Percentiles rank a stretch among this genome's conserved stretches.
Conservation (phyloP, 306 rosid genomes). For the Cicer judaicum region DNA sequence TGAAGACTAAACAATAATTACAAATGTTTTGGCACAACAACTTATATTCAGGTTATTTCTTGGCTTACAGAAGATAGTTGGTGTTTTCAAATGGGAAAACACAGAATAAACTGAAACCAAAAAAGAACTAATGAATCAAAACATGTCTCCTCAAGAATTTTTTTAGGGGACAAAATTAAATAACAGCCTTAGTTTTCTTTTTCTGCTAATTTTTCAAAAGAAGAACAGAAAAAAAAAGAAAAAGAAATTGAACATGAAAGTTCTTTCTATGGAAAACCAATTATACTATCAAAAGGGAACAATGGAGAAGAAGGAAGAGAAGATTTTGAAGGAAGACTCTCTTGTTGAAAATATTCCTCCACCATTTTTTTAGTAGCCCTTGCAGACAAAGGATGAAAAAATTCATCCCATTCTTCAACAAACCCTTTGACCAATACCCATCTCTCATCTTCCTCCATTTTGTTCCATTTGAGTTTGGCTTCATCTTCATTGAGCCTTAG, state of each 20-base stretch:
- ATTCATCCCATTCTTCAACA: conserved; percentile 62
- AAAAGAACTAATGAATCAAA: neutral
- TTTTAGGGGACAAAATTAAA: neutral
- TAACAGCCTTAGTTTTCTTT: neutral
- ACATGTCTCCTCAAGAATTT: neutral
- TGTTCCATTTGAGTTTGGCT: conserved; percentile 60
- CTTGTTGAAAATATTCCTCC: conserved; percentile 63
- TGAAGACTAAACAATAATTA: neutral
- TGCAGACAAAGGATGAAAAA: conserved; percentile 83
- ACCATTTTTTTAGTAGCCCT: conserved; percentile 71
- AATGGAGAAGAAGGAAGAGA: conserved; percentile 37
- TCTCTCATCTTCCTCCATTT: conserved; percentile 63
- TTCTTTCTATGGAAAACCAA: conserved; percentile 55
- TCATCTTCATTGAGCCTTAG: conserved; percentile 60
- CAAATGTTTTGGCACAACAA: neutral
- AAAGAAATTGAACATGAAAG: neutral
- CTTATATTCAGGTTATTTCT: neutral
- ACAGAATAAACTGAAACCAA: neutral
- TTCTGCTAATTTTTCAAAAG: conserved; percentile 18
- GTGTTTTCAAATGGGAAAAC: neutral
- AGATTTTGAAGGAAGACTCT: conserved; percentile 42
- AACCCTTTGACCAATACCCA: conserved; percentile 59
- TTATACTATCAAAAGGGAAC: conserved; percentile 56
- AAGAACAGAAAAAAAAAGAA: neutral
- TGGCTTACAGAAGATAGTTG: neutral